Conservation (phyloP, 2,329 filamentous ascomycete species). For the Phialemonium atrogriseum region DNA sequence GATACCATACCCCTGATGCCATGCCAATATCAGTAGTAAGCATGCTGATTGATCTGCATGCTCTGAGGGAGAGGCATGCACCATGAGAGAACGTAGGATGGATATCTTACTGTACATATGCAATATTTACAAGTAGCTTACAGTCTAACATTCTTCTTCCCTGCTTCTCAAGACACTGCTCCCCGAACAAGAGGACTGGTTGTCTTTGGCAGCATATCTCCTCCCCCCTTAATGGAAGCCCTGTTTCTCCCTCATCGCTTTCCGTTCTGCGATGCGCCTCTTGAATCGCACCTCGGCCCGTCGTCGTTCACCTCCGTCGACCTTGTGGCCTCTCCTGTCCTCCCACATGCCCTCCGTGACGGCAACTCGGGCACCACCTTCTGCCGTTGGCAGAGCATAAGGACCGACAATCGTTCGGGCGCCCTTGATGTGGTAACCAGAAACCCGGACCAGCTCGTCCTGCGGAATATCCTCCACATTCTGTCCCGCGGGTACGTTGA, state of each 20-base stretch:
- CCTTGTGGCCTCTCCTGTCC: slow-evolving; percentile 75
- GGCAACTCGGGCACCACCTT: slow-evolving; percentile 55
- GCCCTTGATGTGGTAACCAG: slow-evolving; percentile 59
- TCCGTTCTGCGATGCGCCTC: slow-evolving; percentile 70
- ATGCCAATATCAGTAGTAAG: too few species aligned
- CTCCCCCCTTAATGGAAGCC: slow-evolving; percentile 1
- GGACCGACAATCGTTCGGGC: slow-evolving; percentile 67
- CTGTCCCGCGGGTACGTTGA: slow-evolving; percentile 44
- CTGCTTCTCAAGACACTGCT: too few species aligned
- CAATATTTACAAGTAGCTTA: too few species aligned
- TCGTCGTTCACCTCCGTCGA: slow-evolving; percentile 92
- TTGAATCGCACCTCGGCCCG: slow-evolving; percentile 80
- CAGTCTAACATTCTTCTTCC: too few species aligned
- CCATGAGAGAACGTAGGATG: too few species aligned
- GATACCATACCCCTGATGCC: too few species aligned
- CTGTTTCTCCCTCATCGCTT: slow-evolving; percentile 44
- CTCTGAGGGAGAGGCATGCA: too few species aligned
- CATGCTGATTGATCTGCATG: too few species aligned
- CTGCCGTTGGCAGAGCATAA: slow-evolving; percentile 61
- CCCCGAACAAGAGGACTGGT: too few species aligned
- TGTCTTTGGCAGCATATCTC: too few species aligned
- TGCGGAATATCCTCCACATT: slow-evolving; percentile 23
- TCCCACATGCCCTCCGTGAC: slow-evolving; percentile 91
- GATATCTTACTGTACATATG: too few species aligned
- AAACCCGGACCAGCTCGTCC: slow-evolving; percentile 43